Base-by-base conservation (phyloP, 2,329 filamentous ascomycete genomes). In the Ophiostoma sp. region DNA sequence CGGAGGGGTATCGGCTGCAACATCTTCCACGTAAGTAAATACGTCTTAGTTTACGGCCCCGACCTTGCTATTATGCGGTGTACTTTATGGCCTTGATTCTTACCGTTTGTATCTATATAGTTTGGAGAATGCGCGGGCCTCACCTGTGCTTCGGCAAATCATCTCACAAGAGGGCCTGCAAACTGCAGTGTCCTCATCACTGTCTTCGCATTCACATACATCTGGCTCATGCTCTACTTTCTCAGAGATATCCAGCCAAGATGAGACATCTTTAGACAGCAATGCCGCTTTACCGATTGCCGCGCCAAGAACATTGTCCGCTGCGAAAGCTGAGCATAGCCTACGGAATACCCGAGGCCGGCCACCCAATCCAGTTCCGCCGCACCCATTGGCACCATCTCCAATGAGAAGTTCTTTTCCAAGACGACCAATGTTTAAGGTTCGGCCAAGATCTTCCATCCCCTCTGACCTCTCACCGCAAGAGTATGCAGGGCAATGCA, bases 401-500 rank as follows among this genome's bases (percentile, higher is more conserved):
- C 36, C 52, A n/a, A 2, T 17, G 4, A 25, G n/a, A 12, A 25
- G 6, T 12, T 31, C 25, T 1, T 22, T n/a, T 1, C 11, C 68
- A 12, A 31, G n/a, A 9, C 72, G 70, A 3, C 22, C 33, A 0
- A 15, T 39, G 1, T 42, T 87, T 79, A 88, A 90, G 77, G 88
- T 92, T 74, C 88, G 88, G 55, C 92, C 94, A 15, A 94, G 90
- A 78, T 93, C 93, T 8, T 97, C 95, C 19, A 95, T 99, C 78
- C 95, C 95, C 19, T 84, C 88, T 72, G 88, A 92, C 75, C 82
- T 98, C 63, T 86, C 92, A 19, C 87, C 90, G 36, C 86, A 89
- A 69, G 90, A 95, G 74, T 98, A 97, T 83, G 95, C 94, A n/a
- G 89, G 91, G 76, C 94, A 99, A 83, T 97, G 94, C 80, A 92